Conservation (phyloP, 2,329 filamentous ascomycete species). For the Fusarium verrucosum region DNA sequence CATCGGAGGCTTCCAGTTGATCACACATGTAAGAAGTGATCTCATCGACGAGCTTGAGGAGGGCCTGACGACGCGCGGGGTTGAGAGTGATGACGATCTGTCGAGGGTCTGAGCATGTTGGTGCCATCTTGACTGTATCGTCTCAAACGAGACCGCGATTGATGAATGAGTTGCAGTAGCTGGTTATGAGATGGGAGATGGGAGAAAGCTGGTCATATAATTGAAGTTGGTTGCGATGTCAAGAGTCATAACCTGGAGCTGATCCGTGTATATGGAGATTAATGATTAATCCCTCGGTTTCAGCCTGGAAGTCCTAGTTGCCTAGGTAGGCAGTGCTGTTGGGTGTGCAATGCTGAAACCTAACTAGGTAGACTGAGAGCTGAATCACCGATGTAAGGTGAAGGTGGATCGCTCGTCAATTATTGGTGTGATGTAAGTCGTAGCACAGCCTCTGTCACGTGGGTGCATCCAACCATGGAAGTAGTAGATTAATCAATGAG, state of each 20-base stretch:
- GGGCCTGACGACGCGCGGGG: slow-evolving; percentile 59
- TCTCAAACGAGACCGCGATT: not conserved
- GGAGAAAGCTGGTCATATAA: slow-evolving; percentile 8
- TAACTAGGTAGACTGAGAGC: slow-evolving; percentile 1
- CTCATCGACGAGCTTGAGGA: slow-evolving; percentile 60
- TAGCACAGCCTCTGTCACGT: slow-evolving; percentile 18
- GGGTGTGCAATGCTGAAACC: slow-evolving; percentile 4
- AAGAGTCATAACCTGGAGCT: slow-evolving; percentile 7
- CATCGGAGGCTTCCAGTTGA: slow-evolving; percentile 55
- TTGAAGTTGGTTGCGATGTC: slow-evolving; percentile 2
- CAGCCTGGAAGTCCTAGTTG: not conserved
- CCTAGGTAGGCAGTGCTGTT: slow-evolving; percentile 3
- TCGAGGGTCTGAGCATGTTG: slow-evolving; percentile 63
- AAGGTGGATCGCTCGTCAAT: slow-evolving; percentile 5
- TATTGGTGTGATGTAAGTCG: slow-evolving; percentile 16
- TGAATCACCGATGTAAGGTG: slow-evolving; percentile 1
- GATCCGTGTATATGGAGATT: slow-evolving; percentile 11
- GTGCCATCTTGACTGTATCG: slow-evolving; percentile 56
- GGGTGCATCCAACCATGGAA: not conserved
- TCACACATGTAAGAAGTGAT: slow-evolving; percentile 65
- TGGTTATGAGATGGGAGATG: not conserved
- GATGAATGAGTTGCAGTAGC: not conserved
- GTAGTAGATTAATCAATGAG: not conserved
- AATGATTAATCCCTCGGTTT: not conserved
- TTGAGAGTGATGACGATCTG: slow-evolving; percentile 66